Conservation (phyloP, 2,329 filamentous ascomycete species). For the Pseudovirgaria hyperparasitica region DNA sequence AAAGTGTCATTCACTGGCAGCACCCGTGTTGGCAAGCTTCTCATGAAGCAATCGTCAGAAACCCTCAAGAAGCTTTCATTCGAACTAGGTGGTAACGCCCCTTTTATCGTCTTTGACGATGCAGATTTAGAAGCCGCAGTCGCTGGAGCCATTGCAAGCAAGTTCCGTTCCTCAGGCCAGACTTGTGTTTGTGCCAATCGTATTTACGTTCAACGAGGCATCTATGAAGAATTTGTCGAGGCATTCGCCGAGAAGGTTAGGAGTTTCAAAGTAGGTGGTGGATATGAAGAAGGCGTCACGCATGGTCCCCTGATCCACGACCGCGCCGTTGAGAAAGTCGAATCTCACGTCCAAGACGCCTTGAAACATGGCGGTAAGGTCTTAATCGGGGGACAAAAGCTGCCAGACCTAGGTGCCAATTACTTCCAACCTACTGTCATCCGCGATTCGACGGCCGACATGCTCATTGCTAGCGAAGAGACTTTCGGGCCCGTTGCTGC, state of each 20-base stretch:
- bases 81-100: constrained; percentile 88
- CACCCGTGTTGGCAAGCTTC: constrained; percentile 52
- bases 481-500: constrained; percentile 93
- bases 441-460: constrained; percentile 70
- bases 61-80: constrained; percentile 81
- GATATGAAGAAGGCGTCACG: constrained; percentile 57
- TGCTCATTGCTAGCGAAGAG: constrained; percentile 77
- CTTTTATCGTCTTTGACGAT: constrained; percentile 95
- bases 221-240: constrained; percentile 63
- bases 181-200: constrained; percentile 77
- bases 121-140: constrained; percentile 80
- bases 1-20: constrained; percentile 91
- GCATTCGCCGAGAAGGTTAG: constrained; percentile 61
- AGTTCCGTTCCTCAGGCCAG: constrained; percentile 91
- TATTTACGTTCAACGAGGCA: constrained; percentile 63
- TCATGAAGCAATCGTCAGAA: constrained; percentile 80
- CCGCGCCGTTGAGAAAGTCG: constrained; percentile 67
- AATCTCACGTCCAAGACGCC: constrained; percentile 69
- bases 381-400: constrained; percentile 58
- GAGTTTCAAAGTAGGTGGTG: constrained; percentile 62
- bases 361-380: constrained; percentile 64
- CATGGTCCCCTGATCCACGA: constrained; percentile 80
- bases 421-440: constrained; percentile 89
- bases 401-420: constrained; percentile 64
- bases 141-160: constrained; percentile 67